These are phyloP conservation scores for Backusella macrospora DNA, from an alignment of 192 early-diverging fungal genomes.

Conservation along the genomic window DNA sequence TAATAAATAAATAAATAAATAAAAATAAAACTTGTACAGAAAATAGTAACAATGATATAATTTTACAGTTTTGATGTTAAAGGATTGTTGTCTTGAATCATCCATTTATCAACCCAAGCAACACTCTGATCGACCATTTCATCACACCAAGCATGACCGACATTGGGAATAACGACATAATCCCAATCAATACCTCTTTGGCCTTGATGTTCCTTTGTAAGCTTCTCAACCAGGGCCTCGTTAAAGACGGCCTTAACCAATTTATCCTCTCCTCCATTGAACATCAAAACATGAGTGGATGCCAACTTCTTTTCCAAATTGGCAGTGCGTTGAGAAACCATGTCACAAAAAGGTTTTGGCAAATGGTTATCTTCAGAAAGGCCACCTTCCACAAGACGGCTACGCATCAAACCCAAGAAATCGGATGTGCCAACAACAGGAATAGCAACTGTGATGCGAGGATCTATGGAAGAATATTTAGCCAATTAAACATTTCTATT, in stretches of 20 bases:
- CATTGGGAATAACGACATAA: conserved; percentile 13
- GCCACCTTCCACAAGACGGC: not conserved
- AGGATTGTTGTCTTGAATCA: conserved; percentile 10
- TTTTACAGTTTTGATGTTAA: conserved; percentile 1
- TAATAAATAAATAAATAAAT: not conserved
- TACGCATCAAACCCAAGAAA: conserved; percentile 22
- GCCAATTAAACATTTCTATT: not conserved
- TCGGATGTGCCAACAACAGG: conserved; percentile 33
- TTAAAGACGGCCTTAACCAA: conserved; percentile 30
- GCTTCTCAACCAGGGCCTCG: not conserved
- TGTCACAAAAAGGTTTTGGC: conserved; percentile 20
- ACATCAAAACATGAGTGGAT: conserved; percentile 26
- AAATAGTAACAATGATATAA: not conserved
- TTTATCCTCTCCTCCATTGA: conserved; percentile 29
- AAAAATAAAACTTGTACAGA: not conserved
- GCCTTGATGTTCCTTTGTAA: not conserved
- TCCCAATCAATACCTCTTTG: conserved; percentile 28
- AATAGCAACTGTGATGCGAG: conserved; percentile 33
- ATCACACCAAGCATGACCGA: conserved; percentile 39
- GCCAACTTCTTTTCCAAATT: conserved; percentile 12
- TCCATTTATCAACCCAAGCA: conserved; percentile 34
- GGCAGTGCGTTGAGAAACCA: not conserved
- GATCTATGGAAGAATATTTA: conserved; percentile 14
- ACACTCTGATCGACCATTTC: conserved; percentile 26
- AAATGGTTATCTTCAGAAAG: conserved; percentile 10